These are phyloP conservation scores for Penicillium sp. DNA, from an alignment of 2,329 filamentous ascomycete species.

Conservation along the genomic window DNA sequence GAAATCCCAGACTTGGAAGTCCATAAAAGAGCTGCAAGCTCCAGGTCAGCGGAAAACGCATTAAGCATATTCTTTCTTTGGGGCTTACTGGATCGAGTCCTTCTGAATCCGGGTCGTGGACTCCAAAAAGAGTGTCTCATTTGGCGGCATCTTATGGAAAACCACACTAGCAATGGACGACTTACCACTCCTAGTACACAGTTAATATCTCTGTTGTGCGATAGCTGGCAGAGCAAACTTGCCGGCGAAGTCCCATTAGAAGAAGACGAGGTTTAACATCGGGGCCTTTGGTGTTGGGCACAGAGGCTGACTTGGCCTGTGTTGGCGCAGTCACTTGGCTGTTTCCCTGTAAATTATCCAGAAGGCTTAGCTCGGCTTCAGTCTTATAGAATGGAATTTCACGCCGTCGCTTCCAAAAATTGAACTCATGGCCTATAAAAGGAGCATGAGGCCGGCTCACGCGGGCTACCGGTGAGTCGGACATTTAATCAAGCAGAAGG, in stretches of 20 bases:
- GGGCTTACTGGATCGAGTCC: constrained; percentile 83
- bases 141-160: constrained; percentile 96
- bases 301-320: constrained; percentile 27
- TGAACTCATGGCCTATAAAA: constrained; percentile 18
- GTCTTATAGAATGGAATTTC: constrained; percentile 19
- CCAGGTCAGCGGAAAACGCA: neutral
- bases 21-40: constrained; percentile 82
- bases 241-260: constrained; percentile 95
- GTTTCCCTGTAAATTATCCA: constrained; percentile 33
- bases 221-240: constrained; percentile 26
- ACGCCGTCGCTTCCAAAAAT: constrained; percentile 1
- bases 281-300: constrained; percentile 44
- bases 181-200: constrained; percentile 75
- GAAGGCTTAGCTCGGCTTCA: constrained; percentile 37
- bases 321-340: constrained; percentile 25
- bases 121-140: constrained; percentile 92
- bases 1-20: constrained; percentile 98
- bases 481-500: constrained; percentile 4
- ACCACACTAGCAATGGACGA: constrained; percentile 98
- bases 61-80: neutral
- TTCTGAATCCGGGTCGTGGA: constrained; percentile 93
- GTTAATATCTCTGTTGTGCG: constrained; percentile 14
- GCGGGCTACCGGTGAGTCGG: constrained; percentile 2
- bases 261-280: constrained; percentile 77
- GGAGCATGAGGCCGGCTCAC: constrained; percentile 18